Conservation (phyloP, 257 asterid genomes). For the Petunia secreta region DNA sequence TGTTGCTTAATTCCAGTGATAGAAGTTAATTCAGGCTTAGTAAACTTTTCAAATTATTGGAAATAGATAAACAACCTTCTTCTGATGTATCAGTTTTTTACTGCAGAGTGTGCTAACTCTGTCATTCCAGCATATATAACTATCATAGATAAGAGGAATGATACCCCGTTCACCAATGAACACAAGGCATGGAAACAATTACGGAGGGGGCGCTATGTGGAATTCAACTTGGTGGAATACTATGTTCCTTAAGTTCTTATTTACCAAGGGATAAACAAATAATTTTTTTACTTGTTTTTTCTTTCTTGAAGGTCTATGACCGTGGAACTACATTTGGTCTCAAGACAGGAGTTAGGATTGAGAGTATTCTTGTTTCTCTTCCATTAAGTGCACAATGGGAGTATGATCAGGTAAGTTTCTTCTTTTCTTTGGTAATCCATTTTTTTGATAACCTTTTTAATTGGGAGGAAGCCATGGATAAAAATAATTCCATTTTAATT, state of each 20-base stretch:
- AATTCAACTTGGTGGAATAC: constrained; percentile 81
- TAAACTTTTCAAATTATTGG: too few species aligned
- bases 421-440: background rate
- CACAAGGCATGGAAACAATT: constrained; percentile 96
- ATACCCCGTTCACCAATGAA: constrained; percentile 65
- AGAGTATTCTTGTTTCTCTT: constrained; percentile 95
- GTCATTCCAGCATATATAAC: constrained; percentile 95
- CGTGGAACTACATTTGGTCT: constrained; percentile 99
- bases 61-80: too few species aligned
- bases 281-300: background rate
- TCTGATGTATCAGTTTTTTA: background rate
- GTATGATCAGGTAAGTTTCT: constrained; percentile 75
- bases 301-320: constrained; percentile 72
- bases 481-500: background rate
- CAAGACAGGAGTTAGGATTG: constrained; percentile 96
- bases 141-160: constrained; percentile 85
- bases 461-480: background rate
- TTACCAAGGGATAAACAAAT: background rate
- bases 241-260: background rate
- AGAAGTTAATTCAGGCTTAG: too few species aligned
- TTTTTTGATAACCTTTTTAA: background rate
- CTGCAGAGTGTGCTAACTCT: constrained; percentile 90
- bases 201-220: constrained; percentile 96
- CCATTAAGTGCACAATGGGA: constrained; percentile 95
- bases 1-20: background rate